Percentiles rank a stretch among this genome's conserved stretches.
phyloP scores from a whole-genome alignment of 140 eudicot species.

The Flaveria floridana region DNA sequence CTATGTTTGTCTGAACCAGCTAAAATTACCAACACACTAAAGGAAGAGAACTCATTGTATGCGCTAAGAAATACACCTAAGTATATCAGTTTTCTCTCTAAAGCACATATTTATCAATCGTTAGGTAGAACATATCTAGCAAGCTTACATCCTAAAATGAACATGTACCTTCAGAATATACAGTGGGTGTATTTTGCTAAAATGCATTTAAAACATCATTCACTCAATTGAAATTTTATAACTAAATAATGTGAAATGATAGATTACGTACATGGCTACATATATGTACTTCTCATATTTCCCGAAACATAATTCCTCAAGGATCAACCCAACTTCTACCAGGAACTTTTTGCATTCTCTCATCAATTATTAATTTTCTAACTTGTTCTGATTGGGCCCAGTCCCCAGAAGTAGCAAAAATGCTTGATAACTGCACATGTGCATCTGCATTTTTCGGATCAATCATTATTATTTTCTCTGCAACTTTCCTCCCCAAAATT shows the following conservation, averaged over 20 bases:
- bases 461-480: constrained; percentile 43
- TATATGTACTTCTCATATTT: not conserved
- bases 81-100: not conserved
- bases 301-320: not conserved
- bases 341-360: constrained; percentile 50
- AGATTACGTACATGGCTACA: not conserved
- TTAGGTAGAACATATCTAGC: not conserved
- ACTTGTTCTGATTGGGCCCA: constrained; percentile 64
- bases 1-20: not conserved
- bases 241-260: not conserved
- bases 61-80: not conserved
- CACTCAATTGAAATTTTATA: not conserved
- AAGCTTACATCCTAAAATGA: not conserved
- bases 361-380: constrained; percentile 57
- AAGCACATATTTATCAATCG: not conserved
- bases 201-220: constrained; percentile 4
- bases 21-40: too few relatives aligned
- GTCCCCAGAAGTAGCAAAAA: constrained; percentile 68
- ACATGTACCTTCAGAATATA: not conserved
- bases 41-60: not conserved
- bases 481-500: constrained; percentile 52
- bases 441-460: constrained; percentile 72
- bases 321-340: constrained; percentile 48
- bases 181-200: not conserved
- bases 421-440: constrained; percentile 63